Evolutionary conservation across 2,329 filamentous ascomycete species (phyloP), one percentile per base, ranked within the genome.

Genomic region (Beauveria pseudobassiana): DNA sequence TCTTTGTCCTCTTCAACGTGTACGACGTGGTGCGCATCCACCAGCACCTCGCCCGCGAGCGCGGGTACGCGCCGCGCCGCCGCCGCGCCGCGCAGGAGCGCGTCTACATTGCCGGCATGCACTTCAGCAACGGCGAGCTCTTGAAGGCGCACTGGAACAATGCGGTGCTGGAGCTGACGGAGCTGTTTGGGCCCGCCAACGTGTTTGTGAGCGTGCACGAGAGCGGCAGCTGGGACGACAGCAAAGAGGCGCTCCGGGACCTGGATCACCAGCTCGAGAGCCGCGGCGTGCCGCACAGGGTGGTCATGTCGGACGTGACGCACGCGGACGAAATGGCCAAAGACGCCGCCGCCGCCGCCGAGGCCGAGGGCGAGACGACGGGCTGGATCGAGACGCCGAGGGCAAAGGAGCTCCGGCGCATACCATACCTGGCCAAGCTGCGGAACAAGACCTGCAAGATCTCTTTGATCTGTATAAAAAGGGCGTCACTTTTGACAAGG

Each of bases 131-230:
- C 64, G 87, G 82, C 63, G 69, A 71, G 1, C 75, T 89, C 26
- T 77, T 91, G 2, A 78, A 82, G 8, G 75, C 76, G 5, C 80
- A 86, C 66, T 91, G 88, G 87, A 85, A 80, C 64, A 72, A 78
- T 6, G 85, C 84, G 0, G 75, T 91, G 3, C 63, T 87, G 7
- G 75, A 80, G 2, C 74, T 91, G 22, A 78, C 82, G 5, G 74
- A 80, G 51, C 74, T 77, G 6, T 74, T 90, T 4, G 87, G 87
- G 0, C 73, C 80, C 0, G 77, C 84, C 3, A 89, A 90, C 69
- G 82, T 90, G 2, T 90, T 82, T 69, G 80, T 91, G 46, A 85
- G 83, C 63, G 80, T 90, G 34, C 81, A 83, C 63, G 88, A 91
- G 71, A 87, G 84, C 67, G 87, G 87, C 5, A 88, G 85, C 69